These are phyloP conservation scores for Boletus smithii DNA, from an alignment of 1,284 basidiomycete genomes.

Conservation along the genomic window DNA sequence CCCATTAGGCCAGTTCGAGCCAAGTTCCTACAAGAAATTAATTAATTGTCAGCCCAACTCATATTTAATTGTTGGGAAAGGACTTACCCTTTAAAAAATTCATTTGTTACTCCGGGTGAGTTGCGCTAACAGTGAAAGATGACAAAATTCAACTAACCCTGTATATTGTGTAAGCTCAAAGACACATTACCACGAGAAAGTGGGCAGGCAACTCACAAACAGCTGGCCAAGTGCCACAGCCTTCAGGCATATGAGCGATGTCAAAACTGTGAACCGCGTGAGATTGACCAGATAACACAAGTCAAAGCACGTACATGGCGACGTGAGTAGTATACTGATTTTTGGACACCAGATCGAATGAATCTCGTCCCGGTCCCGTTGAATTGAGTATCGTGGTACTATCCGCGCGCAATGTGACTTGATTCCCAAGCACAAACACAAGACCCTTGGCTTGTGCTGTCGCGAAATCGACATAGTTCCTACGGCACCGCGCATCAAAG, in stretches of 20 bases:
- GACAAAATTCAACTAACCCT: conserved; percentile 21
- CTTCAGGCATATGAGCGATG: conserved; percentile 38
- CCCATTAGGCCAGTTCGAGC: conserved; percentile 24
- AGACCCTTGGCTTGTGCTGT: conserved; percentile 16
- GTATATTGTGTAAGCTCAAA: not conserved
- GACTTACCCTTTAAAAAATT: conserved; percentile 9
- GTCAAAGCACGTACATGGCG: conserved; percentile 26
- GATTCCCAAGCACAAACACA: conserved; percentile 12
- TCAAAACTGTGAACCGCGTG: conserved; percentile 27
- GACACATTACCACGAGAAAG: not conserved
- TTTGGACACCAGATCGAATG: conserved; percentile 35
- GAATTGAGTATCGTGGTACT: conserved; percentile 18
- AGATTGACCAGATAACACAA: not conserved
- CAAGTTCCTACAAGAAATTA: conserved; percentile 20
- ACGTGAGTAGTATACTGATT: conserved; percentile 34
- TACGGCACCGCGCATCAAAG: not conserved
- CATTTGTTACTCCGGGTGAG: conserved; percentile 4
- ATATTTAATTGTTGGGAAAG: not conserved
- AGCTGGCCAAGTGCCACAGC: conserved; percentile 42
- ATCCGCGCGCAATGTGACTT: conserved; percentile 22
- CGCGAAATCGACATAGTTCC: conserved; percentile 15
- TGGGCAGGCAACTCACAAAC: conserved; percentile 18
- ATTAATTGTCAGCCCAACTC: not conserved
- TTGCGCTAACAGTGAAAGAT: not conserved
- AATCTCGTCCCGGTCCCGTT: conserved; percentile 35